phyloP scores from a whole-genome alignment of 2,329 filamentous ascomycete genomes.

The Phyllosticta ampelicida region DNA sequence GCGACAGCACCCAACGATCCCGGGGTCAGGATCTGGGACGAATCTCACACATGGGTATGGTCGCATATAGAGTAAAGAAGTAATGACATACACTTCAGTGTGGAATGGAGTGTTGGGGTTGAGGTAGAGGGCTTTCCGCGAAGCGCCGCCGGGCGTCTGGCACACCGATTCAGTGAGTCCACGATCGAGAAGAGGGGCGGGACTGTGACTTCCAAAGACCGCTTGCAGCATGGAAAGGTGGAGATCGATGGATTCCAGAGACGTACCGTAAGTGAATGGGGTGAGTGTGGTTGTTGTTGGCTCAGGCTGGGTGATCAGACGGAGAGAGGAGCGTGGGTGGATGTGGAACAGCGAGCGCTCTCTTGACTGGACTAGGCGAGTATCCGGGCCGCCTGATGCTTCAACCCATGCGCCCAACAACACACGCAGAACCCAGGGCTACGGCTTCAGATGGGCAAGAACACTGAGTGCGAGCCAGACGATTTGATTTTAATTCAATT shows the following conservation, averaged over 20 bases:
- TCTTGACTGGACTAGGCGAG: slow-evolving; percentile 9
- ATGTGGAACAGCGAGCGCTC: slow-evolving; percentile 9
- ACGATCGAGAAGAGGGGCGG: slow-evolving; percentile 1
- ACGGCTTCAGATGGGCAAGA: slow-evolving; percentile 3
- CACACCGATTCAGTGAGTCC: slow-evolving; percentile 13
- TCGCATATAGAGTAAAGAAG: slow-evolving; percentile 23
- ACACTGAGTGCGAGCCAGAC: slow-evolving; percentile 2
- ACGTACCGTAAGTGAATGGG: background rate
- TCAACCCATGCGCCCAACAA: slow-evolving; percentile 12
- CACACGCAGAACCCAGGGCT: slow-evolving; percentile 7
- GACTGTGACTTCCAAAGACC: background rate
- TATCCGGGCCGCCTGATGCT: slow-evolving; percentile 9
- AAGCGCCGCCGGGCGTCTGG: slow-evolving; percentile 21
- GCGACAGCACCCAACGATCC: slow-evolving; percentile 11
- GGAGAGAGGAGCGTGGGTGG: slow-evolving; percentile 7
- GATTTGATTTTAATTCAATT: slow-evolving; percentile 5
- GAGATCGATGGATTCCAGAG: background rate
- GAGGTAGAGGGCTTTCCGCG: slow-evolving; percentile 25
- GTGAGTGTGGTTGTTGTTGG: slow-evolving; percentile 3
- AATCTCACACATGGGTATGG: slow-evolving; percentile 15
- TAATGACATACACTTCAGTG: slow-evolving; percentile 21
- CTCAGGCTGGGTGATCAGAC: slow-evolving; percentile 10
- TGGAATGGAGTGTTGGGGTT: slow-evolving; percentile 19
- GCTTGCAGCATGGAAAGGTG: background rate
- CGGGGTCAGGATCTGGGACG: slow-evolving; percentile 13